Conservation (phyloP, 441 rosid species). For the Adansonia gregorii region DNA sequence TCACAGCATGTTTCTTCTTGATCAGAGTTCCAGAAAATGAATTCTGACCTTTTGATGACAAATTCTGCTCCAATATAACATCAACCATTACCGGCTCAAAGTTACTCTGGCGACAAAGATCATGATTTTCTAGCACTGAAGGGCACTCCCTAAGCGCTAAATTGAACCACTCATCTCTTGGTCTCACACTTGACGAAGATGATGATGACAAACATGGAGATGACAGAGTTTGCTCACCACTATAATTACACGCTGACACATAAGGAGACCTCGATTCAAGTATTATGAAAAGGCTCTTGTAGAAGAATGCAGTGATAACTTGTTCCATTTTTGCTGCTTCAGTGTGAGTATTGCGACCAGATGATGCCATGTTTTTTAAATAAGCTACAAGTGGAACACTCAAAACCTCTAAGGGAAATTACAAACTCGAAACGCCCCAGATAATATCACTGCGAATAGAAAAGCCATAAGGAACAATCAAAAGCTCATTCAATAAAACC, state of each 20-base stretch:
- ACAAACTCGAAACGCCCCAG: neutral
- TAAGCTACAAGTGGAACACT: slow-evolving; percentile 4
- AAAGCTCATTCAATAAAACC: neutral
- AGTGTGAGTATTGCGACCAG: slow-evolving; percentile 53
- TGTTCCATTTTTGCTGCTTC: slow-evolving; percentile 82
- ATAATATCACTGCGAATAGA: slow-evolving; percentile 9
- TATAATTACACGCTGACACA: slow-evolving; percentile 70
- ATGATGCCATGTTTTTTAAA: slow-evolving; percentile 52
- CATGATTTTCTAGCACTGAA: slow-evolving; percentile 71
- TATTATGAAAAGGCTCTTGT: slow-evolving; percentile 85
- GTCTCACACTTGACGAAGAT: slow-evolving; percentile 78
- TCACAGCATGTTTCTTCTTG: slow-evolving; percentile 63
- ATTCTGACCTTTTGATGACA: slow-evolving; percentile 50
- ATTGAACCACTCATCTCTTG: slow-evolving; percentile 93
- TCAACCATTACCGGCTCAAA: slow-evolving; percentile 84
- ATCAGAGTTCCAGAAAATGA: slow-evolving; percentile 62
- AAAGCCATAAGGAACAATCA: neutral
- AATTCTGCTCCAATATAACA: slow-evolving; percentile 69
- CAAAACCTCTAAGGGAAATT: neutral
- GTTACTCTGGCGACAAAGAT: slow-evolving; percentile 66
- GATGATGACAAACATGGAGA: slow-evolving; percentile 78
- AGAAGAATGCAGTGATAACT: slow-evolving; percentile 78
- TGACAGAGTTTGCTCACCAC: slow-evolving; percentile 72
- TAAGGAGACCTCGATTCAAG: slow-evolving; percentile 85
- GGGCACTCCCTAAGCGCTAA: slow-evolving; percentile 90